Evolutionary conservation across 257 asterid genomes (phyloP), one percentile per base, ranked within the genome.

Genomic region (Rubia yunnanensis): DNA sequence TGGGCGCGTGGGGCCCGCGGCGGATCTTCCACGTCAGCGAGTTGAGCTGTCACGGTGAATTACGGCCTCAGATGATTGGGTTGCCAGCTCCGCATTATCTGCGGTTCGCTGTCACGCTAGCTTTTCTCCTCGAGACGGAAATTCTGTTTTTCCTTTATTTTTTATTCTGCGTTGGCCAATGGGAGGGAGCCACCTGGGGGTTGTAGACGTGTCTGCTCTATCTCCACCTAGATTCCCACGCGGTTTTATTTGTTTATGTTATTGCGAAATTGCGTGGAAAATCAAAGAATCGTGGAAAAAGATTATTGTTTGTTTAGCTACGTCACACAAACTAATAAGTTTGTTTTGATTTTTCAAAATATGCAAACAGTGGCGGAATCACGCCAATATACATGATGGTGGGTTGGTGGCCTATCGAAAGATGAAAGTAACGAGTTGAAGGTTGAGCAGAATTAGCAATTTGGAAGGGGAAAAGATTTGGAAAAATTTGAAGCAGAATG

Each of bases 21-120:
- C 23, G 70, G 59, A 30, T 27, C 23, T n/a, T 72, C 80, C 88
- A 85, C 85, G 88, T 83, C 84, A 83, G 24, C 78, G 44, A 70
- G 52, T 20, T 69, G 71, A 35, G 69, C 72, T 62, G 83, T 75
- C 70, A 63, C 74, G 7, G 63, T 70, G 50, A 72, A 83, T 67
- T 78, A 54, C 77, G 79, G 77, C 82, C 74, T 57, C 81, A 72
- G 72, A 76, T 63, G 60, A 59, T 44, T 77, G 76, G 78, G 62
- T 68, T 82, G 87, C 94, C 91, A 83, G 88, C 87, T 70, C 64
- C 32, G 39, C 70, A 70, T 68, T 72, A 70, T 70, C 79, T 74
- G 39, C 30, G 18, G n/a, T 46, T 50, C 36, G 18, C 57, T 58
- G 49, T 61, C 66, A 34, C 13, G 23, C 20, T 2, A 61, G 27